Conservation (phyloP, 768 basidiomycete species). For the Auriculariales sp. region DNA sequence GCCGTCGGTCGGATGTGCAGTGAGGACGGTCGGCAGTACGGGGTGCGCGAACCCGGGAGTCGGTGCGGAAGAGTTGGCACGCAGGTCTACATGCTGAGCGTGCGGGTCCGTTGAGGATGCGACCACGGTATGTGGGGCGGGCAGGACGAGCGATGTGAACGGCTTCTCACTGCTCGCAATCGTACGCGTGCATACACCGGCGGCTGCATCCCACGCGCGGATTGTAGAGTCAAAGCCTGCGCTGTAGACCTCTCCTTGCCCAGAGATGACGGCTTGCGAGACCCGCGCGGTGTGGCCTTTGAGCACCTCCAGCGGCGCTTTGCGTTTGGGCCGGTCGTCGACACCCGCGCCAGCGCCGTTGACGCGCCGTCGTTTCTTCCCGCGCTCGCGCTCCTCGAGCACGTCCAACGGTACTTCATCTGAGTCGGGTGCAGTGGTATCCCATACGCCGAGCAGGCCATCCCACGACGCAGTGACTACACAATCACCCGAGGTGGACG, state of each 20-base stretch:
- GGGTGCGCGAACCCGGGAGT: conserved; percentile 40
- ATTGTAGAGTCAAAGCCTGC: conserved; percentile 87
- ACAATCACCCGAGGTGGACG: conserved; percentile 39
- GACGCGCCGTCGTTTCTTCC: conserved; percentile 54
- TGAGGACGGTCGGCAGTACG: conserved; percentile 53
- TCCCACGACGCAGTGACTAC: conserved; percentile 86
- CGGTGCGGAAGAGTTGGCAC: conserved; percentile 22
- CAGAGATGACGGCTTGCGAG: conserved; percentile 37
- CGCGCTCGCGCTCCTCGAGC: conserved; percentile 23
- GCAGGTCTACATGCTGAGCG: conserved; percentile 54
- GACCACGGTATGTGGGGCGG: conserved; percentile 30
- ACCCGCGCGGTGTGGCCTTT: conserved; percentile 76
- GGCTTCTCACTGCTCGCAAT: conserved; percentile 66
- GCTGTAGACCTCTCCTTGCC: conserved; percentile 38
- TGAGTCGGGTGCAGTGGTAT: conserved; percentile 38
- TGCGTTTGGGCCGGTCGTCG: conserved; percentile 30
- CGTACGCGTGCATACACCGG: conserved; percentile 53
- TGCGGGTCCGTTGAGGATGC: conserved; percentile 64
- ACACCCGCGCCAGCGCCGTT: no score
- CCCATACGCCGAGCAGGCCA: conserved; percentile 69
- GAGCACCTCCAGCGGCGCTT: conserved; percentile 58
- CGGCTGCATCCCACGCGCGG: conserved; percentile 74
- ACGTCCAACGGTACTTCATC: conserved; percentile 49
- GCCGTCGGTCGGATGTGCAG: conserved; percentile 14
- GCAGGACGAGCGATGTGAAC: conserved; percentile 48